Conservation (phyloP, 768 basidiomycete genomes). For the Russula compacta region DNA sequence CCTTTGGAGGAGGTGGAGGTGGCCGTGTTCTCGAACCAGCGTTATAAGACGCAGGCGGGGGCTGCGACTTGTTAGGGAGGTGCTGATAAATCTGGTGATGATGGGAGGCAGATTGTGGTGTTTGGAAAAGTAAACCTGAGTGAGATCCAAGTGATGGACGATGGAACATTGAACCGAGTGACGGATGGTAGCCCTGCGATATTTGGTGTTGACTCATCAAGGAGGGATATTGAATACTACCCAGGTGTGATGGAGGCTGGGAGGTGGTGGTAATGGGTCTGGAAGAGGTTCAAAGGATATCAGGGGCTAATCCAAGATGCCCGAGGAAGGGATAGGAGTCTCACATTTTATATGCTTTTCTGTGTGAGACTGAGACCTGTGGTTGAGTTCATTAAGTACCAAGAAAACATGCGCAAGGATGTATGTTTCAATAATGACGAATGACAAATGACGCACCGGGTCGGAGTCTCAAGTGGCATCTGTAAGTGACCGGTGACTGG, state of each 20-base stretch:
- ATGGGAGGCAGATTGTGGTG: constrained; percentile 18
- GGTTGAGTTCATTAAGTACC: constrained; percentile 40
- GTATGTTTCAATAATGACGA: background rate
- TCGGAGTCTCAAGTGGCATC: constrained; percentile 61
- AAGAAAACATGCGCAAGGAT: constrained; percentile 5
- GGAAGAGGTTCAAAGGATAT: background rate
- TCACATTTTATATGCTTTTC: constrained; percentile 21
- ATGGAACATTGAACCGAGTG: constrained; percentile 65
- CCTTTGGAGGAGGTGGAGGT: constrained; percentile 27
- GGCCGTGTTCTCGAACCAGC: constrained; percentile 13
- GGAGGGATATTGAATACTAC: constrained; percentile 49
- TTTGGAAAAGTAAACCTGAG: constrained; percentile 16
- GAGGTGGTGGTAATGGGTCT: constrained; percentile 63
- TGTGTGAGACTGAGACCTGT: constrained; percentile 29
- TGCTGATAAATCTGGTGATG: constrained; percentile 17
- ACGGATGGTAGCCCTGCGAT: constrained; percentile 69
- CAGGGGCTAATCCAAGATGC: background rate
- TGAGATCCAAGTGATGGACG: constrained; percentile 17
- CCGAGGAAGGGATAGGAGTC: constrained; percentile 9
- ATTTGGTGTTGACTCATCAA: constrained; percentile 77
- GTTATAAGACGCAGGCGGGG: background rate
- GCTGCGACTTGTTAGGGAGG: constrained; percentile 17
- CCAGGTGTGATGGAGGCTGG: constrained; percentile 44
- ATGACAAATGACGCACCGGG: constrained; percentile 18
- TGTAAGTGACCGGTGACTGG: constrained; percentile 19